Evolutionary conservation across 2,329 filamentous ascomycete species (phyloP), one percentile per base, ranked within the genome.

Genomic region (Verticillium zaregamsianum): DNA sequence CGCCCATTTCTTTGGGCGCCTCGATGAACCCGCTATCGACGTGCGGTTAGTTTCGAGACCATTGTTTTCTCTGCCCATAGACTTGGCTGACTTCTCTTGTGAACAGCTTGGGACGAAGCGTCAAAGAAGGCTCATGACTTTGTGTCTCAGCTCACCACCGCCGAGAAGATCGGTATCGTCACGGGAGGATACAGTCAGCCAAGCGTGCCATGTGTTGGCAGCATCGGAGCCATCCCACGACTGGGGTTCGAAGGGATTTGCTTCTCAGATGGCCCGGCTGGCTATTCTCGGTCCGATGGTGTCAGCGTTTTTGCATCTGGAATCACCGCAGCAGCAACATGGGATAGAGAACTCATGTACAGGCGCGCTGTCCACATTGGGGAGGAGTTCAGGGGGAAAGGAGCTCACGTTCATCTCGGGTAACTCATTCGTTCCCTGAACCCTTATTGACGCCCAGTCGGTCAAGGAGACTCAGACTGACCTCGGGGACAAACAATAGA

Each of bases 371-470:
- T 83, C 59, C 89, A 88, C 57, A 92, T 96, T 88, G 92, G 88
- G 3, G 79, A 81, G 61, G 92, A 96, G 73, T 90, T 91, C 71
- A 84, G 82, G 64, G 84, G 77, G 52, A 96, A 96, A 73, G 92
- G 92, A 56, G 86, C 92, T 31, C 90, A 96, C 70, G 82, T 95
- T 15, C 83, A 90, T 61, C 81, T 96, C 11, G 92, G 91, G 0
- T 57, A 11, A 28, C 33, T 40, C 3, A 15, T 17, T 5, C 12
- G 5, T 20, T 57, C 17, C 37, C 52, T 57, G 33, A 37, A 23
- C 17, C 11, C 7, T 9, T 25, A 55, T 55, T 23, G 12, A 8
- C 49, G 25, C 20, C 2, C 7, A 25, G 23, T 9, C 28, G 20
- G 8, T 57, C 17, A 57, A 25, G 4, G 25, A 25, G 25, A 25